Percentiles rank a stretch among this genome's conserved stretches.
Evolutionary conservation across 495 filamentous ascomycete genomes (phyloP).

Genomic region (Aspergillus sclerotiicarbonarius): DNA sequence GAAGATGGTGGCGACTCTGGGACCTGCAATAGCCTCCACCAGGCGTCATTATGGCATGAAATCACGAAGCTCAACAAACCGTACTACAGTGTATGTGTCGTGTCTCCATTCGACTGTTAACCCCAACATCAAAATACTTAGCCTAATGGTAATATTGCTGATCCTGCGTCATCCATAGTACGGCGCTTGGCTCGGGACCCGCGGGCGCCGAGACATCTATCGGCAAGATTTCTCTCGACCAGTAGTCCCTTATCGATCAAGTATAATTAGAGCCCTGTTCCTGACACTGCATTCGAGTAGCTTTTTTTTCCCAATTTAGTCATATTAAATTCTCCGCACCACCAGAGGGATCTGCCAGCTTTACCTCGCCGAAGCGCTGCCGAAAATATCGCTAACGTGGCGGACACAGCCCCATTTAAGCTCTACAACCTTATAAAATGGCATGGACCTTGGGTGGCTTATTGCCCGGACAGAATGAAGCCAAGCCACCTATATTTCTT

Average conservation of each 20-base stretch:
- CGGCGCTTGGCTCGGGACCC: background rate
- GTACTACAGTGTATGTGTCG: background rate
- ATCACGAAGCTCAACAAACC: background rate
- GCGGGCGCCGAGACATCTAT: background rate
- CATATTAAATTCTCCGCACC: background rate
- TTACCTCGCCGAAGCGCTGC: background rate
- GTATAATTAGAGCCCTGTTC: background rate
- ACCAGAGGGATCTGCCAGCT: no score
- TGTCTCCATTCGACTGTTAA: no score
- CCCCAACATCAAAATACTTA: no score
- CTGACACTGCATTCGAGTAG: background rate
- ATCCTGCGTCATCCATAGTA: background rate
- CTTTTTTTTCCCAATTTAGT: background rate
- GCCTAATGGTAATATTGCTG: no score
- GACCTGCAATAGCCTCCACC: background rate
- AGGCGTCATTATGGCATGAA: background rate
- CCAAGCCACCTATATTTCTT: slow-evolving; percentile 12
- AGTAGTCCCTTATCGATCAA: background rate
- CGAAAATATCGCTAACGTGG: background rate
- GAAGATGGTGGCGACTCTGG: background rate
- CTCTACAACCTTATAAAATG: background rate
- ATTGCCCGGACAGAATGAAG: background rate
- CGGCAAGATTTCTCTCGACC: background rate
- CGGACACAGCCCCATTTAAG: background rate
- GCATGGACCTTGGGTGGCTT: background rate